phyloP scores from a whole-genome alignment of 129 eudicot species.

The Smallanthus sonchifolius region DNA sequence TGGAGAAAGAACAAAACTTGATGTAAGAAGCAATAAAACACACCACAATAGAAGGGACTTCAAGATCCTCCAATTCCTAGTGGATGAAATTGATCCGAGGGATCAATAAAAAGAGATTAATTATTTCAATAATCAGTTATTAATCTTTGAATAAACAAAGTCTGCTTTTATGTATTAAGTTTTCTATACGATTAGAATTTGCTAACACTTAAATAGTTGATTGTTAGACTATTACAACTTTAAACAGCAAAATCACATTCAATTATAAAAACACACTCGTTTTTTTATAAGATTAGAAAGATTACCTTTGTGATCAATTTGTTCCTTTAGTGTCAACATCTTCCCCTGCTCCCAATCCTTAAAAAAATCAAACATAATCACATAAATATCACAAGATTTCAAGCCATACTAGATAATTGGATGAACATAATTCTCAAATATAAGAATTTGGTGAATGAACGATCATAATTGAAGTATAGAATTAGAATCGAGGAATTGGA shows the following conservation, averaged over 20 bases:
- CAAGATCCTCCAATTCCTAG: conserved; percentile 51
- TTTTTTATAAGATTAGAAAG: not conserved
- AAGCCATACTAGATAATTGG: not conserved
- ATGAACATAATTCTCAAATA: not conserved
- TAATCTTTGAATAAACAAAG: not conserved
- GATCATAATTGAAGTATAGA: too few relatives aligned
- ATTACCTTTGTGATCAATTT: conserved; percentile 86
- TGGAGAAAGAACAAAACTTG: not conserved
- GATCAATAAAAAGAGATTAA: conserved; percentile 7
- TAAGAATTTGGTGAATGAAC: not conserved
- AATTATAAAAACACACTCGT: not conserved
- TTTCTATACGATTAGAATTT: not conserved
- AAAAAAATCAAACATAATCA: conserved; percentile 17
- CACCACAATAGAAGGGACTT: conserved; percentile 73
- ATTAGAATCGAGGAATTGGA: too few relatives aligned
- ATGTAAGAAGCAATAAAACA: conserved; percentile 16
- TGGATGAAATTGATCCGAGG: conserved; percentile 64
- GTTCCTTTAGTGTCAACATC: conserved; percentile 78
- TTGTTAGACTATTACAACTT: conserved; percentile 1
- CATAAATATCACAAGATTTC: not conserved
- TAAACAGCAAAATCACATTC: not conserved
- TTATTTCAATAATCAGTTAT: not conserved
- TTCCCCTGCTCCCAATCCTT: conserved; percentile 79
- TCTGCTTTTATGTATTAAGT: not conserved
- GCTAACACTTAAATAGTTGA: not conserved